Conservation (phyloP, 2,329 filamentous ascomycete species). For the Claviceps paspali region DNA sequence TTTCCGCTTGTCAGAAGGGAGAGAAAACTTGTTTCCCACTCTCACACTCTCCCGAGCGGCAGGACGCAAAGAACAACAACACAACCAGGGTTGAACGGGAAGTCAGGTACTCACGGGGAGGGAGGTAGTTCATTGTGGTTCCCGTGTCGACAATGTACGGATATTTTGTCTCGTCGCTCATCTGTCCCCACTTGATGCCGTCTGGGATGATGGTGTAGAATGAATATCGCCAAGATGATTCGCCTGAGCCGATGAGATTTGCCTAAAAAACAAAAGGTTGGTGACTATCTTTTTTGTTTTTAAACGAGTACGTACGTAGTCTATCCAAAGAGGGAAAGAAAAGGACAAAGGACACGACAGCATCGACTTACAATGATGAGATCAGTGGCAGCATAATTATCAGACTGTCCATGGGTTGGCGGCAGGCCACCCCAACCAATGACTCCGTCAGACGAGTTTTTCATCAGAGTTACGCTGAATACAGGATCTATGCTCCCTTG, state of each 20-base stretch:
- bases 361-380: slow-evolving; percentile 29
- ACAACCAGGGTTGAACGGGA: neutral
- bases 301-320: too few species aligned
- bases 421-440: slow-evolving; percentile 33
- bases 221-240: slow-evolving; percentile 29
- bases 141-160: slow-evolving; percentile 38
- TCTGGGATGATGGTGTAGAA: slow-evolving; percentile 39
- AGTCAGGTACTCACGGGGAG: slow-evolving; percentile 26
- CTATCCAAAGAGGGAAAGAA: too few species aligned
- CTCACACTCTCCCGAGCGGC: too few species aligned
- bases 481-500: slow-evolving; percentile 29
- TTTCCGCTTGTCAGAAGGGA: slow-evolving; percentile 1
- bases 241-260: slow-evolving; percentile 22
- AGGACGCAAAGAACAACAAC: too few species aligned
- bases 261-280: too few species aligned
- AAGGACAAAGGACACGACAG: too few species aligned
- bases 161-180: slow-evolving; percentile 25
- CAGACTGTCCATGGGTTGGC: slow-evolving; percentile 17
- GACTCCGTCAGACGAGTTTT: slow-evolving; percentile 29
- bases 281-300: too few species aligned
- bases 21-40: too few species aligned
- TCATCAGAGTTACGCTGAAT: slow-evolving; percentile 33
- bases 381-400: slow-evolving; percentile 20
- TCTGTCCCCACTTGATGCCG: slow-evolving; percentile 29
- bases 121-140: slow-evolving; percentile 35